Evolutionary conservation across 2,329 filamentous ascomycete genomes (phyloP).

Genomic region (Thielaviopsis populi): DNA sequence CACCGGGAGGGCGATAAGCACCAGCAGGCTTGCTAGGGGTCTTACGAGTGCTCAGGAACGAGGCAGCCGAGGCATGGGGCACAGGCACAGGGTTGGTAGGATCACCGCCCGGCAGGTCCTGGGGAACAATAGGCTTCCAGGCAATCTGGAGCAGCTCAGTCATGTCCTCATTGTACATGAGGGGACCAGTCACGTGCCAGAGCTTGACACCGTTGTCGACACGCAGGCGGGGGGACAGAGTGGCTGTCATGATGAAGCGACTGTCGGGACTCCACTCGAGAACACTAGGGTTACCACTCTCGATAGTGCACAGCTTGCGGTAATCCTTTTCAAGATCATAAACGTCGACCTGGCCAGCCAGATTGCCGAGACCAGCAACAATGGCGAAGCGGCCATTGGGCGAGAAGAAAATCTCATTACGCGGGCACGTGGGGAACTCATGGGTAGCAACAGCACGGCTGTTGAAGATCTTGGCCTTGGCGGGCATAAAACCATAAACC

Average conservation of each 20-base stretch:
- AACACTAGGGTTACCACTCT: conserved; percentile 87
- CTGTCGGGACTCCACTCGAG: conserved; percentile 97
- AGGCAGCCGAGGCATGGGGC: conserved; percentile 68
- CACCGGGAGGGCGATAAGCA: conserved; percentile 87
- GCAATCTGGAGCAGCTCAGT: conserved; percentile 79
- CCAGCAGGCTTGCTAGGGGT: conserved; percentile 94
- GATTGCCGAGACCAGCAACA: conserved; percentile 91
- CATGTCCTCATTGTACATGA: conserved; percentile 96
- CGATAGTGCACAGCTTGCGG: conserved; percentile 80
- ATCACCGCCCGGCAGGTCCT: conserved; percentile 46
- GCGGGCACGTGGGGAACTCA: conserved; percentile 70
- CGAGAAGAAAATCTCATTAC: conserved; percentile 92
- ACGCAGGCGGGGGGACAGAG: conserved; percentile 82
- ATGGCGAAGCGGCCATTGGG: conserved; percentile 85
- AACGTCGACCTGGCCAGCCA: conserved; percentile 94
- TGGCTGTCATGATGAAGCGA: conserved; percentile 91
- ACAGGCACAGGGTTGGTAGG: conserved; percentile 59
- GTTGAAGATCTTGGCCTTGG: conserved; percentile 97
- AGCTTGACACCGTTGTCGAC: conserved; percentile 94
- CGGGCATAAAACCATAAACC: conserved; percentile 97
- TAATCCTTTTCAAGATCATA: conserved; percentile 89
- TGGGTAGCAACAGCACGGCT: conserved; percentile 68
- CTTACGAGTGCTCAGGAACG: conserved; percentile 75
- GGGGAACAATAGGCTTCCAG: conserved; percentile 64
- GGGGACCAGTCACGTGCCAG: conserved; percentile 74